These are phyloP conservation scores for Pleurotus sapidus DNA, from an alignment of 768 basidiomycete genomes.

Conservation along the genomic window DNA sequence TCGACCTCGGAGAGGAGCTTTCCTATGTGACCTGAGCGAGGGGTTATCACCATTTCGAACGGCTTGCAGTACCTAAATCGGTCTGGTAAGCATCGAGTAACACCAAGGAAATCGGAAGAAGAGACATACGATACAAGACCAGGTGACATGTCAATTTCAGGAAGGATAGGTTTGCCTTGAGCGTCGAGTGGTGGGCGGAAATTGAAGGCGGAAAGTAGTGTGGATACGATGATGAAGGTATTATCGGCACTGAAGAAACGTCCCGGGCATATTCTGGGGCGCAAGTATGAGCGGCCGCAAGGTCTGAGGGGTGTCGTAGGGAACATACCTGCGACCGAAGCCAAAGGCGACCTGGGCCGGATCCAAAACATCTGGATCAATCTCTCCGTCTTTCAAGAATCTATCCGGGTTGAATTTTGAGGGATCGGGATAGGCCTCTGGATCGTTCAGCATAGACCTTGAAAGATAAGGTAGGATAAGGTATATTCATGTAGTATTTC, in stretches of 20 bases:
- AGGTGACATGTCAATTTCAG: neutral
- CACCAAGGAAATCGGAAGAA: too few relatives aligned
- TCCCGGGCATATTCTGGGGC: slow-evolving; percentile 10
- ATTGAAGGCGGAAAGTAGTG: slow-evolving; percentile 6
- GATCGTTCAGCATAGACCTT: slow-evolving; percentile 33
- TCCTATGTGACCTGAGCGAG: slow-evolving; percentile 19
- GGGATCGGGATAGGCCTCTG: slow-evolving; percentile 31
- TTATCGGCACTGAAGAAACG: neutral
- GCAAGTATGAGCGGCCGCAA: too few relatives aligned
- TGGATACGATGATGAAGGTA: slow-evolving; percentile 3
- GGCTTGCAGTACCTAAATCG: slow-evolving; percentile 17
- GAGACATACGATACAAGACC: slow-evolving; percentile 8
- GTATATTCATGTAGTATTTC: slow-evolving; percentile 4
- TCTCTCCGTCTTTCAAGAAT: slow-evolving; percentile 38
- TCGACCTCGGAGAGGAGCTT: slow-evolving; percentile 10
- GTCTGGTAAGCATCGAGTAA: too few relatives aligned
- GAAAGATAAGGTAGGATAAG: neutral
- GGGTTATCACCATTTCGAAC: slow-evolving; percentile 23
- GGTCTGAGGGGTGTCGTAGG: too few relatives aligned
- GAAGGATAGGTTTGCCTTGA: slow-evolving; percentile 3
- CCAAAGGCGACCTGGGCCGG: slow-evolving; percentile 34
- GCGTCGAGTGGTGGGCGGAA: slow-evolving; percentile 6
- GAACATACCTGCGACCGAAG: slow-evolving; percentile 23
- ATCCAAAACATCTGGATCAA: slow-evolving; percentile 29
- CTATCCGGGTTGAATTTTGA: slow-evolving; percentile 42